These are phyloP conservation scores for Fragilariopsis cylindrus DNA, from an alignment of 108 stramenopile genomes.

Conservation along the genomic window DNA sequence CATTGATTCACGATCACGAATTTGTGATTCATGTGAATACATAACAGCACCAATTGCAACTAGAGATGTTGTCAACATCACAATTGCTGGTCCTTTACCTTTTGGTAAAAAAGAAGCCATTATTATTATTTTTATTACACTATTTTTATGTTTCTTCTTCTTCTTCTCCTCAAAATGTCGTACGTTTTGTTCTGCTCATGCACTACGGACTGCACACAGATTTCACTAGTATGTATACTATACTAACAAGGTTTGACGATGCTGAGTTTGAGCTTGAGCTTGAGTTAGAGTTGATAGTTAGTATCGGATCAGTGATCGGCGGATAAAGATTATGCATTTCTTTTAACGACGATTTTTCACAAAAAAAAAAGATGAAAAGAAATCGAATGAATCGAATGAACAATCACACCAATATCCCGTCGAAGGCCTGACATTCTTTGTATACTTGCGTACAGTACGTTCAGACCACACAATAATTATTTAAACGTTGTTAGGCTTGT, in stretches of 20 bases:
- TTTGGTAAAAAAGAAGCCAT: slow-evolving; percentile 18
- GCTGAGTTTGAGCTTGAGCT: too few species aligned
- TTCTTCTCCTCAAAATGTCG: too few species aligned
- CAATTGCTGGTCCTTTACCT: slow-evolving; percentile 52
- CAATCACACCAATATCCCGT: neutral
- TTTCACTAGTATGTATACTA: too few species aligned
- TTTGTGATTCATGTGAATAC: slow-evolving; percentile 78
- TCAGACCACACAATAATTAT: neutral
- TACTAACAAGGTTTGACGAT: too few species aligned
- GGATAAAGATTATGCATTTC: too few species aligned
- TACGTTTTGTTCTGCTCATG: too few species aligned
- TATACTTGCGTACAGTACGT: neutral
- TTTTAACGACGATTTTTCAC: neutral
- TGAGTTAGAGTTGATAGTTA: too few species aligned
- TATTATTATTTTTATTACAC: too few species aligned
- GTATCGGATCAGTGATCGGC: too few species aligned
- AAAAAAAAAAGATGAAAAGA: neutral
- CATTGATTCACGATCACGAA: slow-evolving; percentile 72
- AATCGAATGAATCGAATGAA: neutral
- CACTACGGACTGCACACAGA: too few species aligned
- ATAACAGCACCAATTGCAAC: slow-evolving; percentile 60
- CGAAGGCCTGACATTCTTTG: neutral
- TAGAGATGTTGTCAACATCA: slow-evolving; percentile 44
- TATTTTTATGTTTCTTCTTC: too few species aligned
- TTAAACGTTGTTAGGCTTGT: neutral